These are phyloP conservation scores for Sesbania bispinosa DNA, from an alignment of 306 rosid genomes.

Conservation along the genomic window DNA sequence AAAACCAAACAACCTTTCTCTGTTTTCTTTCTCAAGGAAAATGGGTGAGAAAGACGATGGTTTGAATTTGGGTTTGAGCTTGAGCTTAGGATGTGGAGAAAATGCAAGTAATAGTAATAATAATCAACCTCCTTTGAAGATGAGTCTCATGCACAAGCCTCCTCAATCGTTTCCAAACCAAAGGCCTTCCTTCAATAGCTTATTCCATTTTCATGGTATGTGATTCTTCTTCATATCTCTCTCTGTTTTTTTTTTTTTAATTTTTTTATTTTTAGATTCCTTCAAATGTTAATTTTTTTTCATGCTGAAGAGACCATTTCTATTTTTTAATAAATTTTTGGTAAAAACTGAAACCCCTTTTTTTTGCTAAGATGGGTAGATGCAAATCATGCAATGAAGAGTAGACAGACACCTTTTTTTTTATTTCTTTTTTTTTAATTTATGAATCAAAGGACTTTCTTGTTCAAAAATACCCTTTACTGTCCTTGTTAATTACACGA, in stretches of 20 bases:
- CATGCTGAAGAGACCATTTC: background rate
- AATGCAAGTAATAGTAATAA: background rate
- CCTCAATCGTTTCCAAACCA: conserved; percentile 37
- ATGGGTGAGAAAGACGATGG: conserved; percentile 60
- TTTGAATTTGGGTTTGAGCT: conserved; percentile 47
- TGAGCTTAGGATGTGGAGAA: conserved; percentile 51
- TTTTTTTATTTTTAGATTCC: no score
- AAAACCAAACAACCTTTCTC: background rate
- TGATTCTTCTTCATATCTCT: no score
- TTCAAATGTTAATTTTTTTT: background rate
- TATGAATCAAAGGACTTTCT: background rate
- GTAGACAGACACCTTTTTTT: background rate
- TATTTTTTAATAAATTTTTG: background rate
- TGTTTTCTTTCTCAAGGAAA: background rate
- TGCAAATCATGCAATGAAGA: conserved; percentile 6
- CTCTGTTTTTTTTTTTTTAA: no score
- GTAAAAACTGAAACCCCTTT: background rate
- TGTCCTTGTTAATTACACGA: background rate
- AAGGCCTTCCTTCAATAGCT: conserved; percentile 39
- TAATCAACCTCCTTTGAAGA: conserved; percentile 7
- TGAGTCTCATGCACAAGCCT: conserved; percentile 47
- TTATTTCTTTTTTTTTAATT: background rate
- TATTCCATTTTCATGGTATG: conserved; percentile 53
- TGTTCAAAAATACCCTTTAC: background rate
- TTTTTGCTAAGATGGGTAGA: background rate